Base-by-base conservation (phyloP, 345 rosid species). In the Anastatica hierochuntica region DNA sequence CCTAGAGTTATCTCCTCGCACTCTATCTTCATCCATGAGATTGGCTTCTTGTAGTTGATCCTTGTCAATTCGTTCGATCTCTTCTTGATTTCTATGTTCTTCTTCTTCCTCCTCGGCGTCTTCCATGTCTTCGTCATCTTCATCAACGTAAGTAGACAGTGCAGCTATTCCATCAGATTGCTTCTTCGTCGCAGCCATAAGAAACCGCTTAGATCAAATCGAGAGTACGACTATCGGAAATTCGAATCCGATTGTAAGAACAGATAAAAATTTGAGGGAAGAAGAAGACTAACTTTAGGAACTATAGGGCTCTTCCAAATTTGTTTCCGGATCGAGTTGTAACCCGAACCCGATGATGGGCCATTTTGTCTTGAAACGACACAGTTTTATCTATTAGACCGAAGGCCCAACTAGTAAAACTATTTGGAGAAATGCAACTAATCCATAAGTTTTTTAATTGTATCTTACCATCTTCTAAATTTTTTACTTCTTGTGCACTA, bases 121-220 rank as follows among this genome's bases (percentile, higher is more conserved):
- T 55, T 81, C 95, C 88, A 83, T 83, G 6, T 85, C 97, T 55
- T 89, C 97, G 61, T 88, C 97, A 37, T 89, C 95, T 45, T 82
- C 90, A 15, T 79, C 97, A 70, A 73, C 73, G 76, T 90, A 90
- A 68, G 86, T 63, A 23, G 97, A 90, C 0, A 90, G 79, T 10
- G 83, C 72, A 39, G 81, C 82, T 43, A 90, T 90, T 39, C 97
- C 97, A 68, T 90, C 97, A 11, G 80, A 63, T 5, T 71, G 84
- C 41, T 78, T 85, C 51, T 77, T 88, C 68, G 67, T 78, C 40
- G 90, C 67, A 41, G 83, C 79, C 97, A 90, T 90, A 8, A 6
- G 23, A 15, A 43, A 7, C 12, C 1, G 0, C 8, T 27, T 11
- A 29, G 56, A 1, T 59, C 16, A 12, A 47, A 24, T 62, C 20